These are phyloP conservation scores for Candida mesenterica DNA, from an alignment of 1,139 yeast genomes.

Conservation along the genomic window DNA sequence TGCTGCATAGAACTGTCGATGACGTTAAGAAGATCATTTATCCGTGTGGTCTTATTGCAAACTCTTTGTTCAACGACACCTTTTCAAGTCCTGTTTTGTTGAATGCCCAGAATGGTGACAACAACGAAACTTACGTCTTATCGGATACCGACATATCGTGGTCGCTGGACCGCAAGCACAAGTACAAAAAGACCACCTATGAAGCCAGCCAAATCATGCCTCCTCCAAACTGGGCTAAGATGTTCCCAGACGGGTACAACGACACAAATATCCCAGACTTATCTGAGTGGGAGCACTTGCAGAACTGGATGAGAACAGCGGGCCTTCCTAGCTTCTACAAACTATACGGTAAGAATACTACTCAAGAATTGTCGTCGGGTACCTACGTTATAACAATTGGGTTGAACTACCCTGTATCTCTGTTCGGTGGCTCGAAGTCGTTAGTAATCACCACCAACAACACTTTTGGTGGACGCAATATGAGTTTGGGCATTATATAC, in stretches of 20 bases:
- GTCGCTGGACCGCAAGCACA: conserved; percentile 54
- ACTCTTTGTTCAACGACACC: conserved; percentile 73
- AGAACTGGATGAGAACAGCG: conserved; percentile 87
- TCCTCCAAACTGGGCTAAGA: conserved; percentile 72
- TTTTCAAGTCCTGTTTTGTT: conserved; percentile 47
- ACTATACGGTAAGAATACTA: conserved; percentile 57
- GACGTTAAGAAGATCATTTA: conserved; percentile 35
- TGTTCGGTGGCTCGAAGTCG: conserved; percentile 70
- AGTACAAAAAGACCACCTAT: conserved; percentile 61
- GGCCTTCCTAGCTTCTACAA: conserved; percentile 71
- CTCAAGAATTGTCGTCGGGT: conserved; percentile 52
- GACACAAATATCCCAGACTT: conserved; percentile 62
- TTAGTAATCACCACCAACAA: conserved; percentile 65
- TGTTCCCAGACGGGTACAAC: conserved; percentile 70
- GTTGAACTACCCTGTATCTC: conserved; percentile 66
- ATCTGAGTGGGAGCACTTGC: conserved; percentile 45
- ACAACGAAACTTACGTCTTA: conserved; percentile 47
- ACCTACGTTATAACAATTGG: conserved; percentile 58
- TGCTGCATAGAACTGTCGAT: conserved; percentile 38
- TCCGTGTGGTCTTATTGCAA: conserved; percentile 81
- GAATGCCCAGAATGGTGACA: conserved; percentile 40
- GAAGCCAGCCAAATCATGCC: conserved; percentile 62
- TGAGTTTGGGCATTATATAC: conserved; percentile 65
- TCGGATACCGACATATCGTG: conserved; percentile 63
- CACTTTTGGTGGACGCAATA: conserved; percentile 68